phyloP scores from a whole-genome alignment of 768 basidiomycete genomes.

The Chalciporus piperatus region DNA sequence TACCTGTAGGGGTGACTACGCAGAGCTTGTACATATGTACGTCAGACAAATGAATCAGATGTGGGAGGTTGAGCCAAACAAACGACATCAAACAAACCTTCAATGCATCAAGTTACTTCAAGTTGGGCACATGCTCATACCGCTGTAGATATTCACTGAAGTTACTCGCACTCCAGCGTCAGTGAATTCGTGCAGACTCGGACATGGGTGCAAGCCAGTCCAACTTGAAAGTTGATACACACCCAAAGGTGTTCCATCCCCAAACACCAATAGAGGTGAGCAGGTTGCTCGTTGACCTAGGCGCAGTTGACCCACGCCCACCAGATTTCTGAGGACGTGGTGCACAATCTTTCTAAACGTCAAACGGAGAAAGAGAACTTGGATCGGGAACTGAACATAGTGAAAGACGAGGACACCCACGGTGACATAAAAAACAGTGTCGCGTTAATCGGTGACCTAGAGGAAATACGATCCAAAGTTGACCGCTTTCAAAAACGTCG shows the following conservation, averaged over 20 bases:
- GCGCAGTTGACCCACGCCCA: slow-evolving; percentile 7
- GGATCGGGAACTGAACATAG: slow-evolving; percentile 63
- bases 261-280: slow-evolving; percentile 55
- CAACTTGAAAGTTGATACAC: slow-evolving; percentile 39
- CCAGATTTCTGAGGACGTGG: slow-evolving; percentile 82
- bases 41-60: no score
- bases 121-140: no score
- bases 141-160: no score
- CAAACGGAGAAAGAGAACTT: slow-evolving; percentile 82
- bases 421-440: slow-evolving; percentile 55
- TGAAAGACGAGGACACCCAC: slow-evolving; percentile 40
- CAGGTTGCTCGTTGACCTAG: not conserved
- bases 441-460: slow-evolving; percentile 68
- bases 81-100: not conserved
- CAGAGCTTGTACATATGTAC: no score
- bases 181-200: not conserved
- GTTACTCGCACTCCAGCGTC: not conserved
- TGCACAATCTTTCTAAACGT: slow-evolving; percentile 73
- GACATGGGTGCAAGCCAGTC: slow-evolving; percentile 72
- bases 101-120: no score
- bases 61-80: not conserved
- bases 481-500: slow-evolving; percentile 62
- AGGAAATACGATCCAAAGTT: slow-evolving; percentile 70
- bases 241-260: slow-evolving; percentile 55
- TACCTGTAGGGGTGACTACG: no score